Evolutionary conservation across 768 basidiomycete genomes (phyloP).

Genomic region (Dacryopinax primogenitus): DNA sequence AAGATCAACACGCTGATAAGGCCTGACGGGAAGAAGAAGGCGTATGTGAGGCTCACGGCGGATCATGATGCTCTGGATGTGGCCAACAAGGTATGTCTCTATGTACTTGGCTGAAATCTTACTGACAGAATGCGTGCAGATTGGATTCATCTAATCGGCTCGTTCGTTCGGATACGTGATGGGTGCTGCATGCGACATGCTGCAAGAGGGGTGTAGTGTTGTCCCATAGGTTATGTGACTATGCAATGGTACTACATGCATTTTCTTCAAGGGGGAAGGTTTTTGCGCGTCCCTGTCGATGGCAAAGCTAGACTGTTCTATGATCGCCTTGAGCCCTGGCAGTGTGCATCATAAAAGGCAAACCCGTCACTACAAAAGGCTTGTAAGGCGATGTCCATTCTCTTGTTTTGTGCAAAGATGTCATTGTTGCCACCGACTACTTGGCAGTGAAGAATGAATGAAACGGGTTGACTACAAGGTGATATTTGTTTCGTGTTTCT

Average conservation of each 20-base stretch:
- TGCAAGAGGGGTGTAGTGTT: not conserved
- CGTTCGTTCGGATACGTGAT: not conserved
- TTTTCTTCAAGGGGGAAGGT: not conserved
- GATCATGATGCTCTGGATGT: slow-evolving; percentile 95
- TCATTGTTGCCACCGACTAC: too few relatives aligned
- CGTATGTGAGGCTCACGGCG: slow-evolving; percentile 88
- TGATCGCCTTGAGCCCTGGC: too few relatives aligned
- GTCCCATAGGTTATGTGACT: slow-evolving; percentile 5
- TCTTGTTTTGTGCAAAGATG: too few relatives aligned
- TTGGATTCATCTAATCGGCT: slow-evolving; percentile 77
- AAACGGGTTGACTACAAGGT: too few relatives aligned
- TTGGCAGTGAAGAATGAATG: too few relatives aligned
- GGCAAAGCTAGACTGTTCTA: too few relatives aligned
- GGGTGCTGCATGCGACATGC: not conserved
- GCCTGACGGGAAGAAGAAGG: slow-evolving; percentile 99
- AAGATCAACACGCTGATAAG: slow-evolving; percentile 98
- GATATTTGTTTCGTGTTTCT: too few relatives aligned
- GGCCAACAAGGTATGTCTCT: slow-evolving; percentile 72
- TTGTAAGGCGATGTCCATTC: too few relatives aligned
- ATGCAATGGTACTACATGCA: slow-evolving; percentile 8
- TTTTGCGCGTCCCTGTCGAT: too few relatives aligned
- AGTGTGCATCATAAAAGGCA: too few relatives aligned
- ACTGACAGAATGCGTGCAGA: slow-evolving; percentile 36
- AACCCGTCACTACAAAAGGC: too few relatives aligned
- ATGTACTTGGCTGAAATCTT: not conserved